Conservation (phyloP, 805 yeast genomes). For the Zygotorulaspora florentina region DNA sequence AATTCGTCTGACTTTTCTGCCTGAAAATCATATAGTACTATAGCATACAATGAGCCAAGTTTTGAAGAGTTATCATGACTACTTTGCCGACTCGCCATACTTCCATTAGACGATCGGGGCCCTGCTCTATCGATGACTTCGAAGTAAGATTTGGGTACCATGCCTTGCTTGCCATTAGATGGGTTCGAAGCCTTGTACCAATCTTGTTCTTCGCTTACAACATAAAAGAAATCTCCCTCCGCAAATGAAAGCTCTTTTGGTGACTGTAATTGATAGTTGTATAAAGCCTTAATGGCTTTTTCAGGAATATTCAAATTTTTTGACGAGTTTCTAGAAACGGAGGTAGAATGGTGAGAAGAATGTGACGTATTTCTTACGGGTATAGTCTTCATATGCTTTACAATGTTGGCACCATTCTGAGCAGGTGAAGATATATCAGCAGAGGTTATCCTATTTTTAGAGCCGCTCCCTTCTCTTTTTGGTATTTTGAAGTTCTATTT, state of each 20-base stretch:
- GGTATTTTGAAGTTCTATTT: slow-evolving; percentile 29
- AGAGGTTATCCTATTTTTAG: slow-evolving; percentile 32
- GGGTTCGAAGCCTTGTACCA: slow-evolving; percentile 93
- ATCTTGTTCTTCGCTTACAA: slow-evolving; percentile 56
- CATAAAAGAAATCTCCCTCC: slow-evolving; percentile 87
- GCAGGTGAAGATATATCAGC: slow-evolving; percentile 37
- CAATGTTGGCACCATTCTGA: slow-evolving; percentile 15
- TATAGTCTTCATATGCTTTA: slow-evolving; percentile 27
- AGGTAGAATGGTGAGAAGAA: slow-evolving; percentile 18
- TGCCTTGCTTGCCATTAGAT: slow-evolving; percentile 66
- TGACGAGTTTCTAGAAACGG: slow-evolving; percentile 12
- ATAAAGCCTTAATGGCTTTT: slow-evolving; percentile 77
- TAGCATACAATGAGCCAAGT: slow-evolving; percentile 64
- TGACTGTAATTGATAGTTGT: slow-evolving; percentile 71
- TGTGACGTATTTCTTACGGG: slow-evolving; percentile 19
- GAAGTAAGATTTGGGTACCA: slow-evolving; percentile 83
- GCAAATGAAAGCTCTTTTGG: slow-evolving; percentile 74
- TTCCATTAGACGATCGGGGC: slow-evolving; percentile 29
- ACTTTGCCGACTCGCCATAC: slow-evolving; percentile 15
- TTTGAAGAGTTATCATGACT: slow-evolving; percentile 14
- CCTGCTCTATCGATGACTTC: slow-evolving; percentile 68
- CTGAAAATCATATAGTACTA: slow-evolving; percentile 77
- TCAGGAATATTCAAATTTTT: slow-evolving; percentile 45
- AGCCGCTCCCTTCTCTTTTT: slow-evolving; percentile 26
- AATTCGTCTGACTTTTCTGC: slow-evolving; percentile 81